A percentile compares a stretch with the other conserved stretches of the same genome.
Evolutionary conservation across 306 rosid genomes (phyloP).

Genomic region (Glycine soja): DNA sequence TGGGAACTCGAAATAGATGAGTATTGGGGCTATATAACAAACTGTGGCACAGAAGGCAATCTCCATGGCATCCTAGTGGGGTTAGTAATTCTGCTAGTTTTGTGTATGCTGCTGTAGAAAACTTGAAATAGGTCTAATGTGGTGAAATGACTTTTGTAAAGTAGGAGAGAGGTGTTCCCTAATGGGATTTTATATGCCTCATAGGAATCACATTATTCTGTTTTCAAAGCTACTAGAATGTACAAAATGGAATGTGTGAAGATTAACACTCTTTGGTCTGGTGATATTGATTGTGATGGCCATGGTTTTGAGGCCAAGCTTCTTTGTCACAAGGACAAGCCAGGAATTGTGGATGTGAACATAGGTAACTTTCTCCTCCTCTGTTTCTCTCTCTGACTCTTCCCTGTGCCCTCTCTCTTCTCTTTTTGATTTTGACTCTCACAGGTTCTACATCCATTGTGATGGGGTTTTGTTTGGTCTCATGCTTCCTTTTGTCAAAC

Average conservation of each 20-base stretch:
- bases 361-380: conserved; percentile 5
- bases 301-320: conserved; percentile 24
- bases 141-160: neutral
- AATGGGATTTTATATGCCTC: conserved; percentile 25
- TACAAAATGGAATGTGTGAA: conserved; percentile 30
- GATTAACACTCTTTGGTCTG: conserved; percentile 29
- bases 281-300: conserved; percentile 26
- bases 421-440: neutral
- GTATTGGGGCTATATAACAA: conserved; percentile 32
- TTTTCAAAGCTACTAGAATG: conserved; percentile 25
- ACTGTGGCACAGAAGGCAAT: conserved; percentile 35
- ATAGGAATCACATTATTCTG: conserved; percentile 19
- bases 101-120: too few relatives aligned
- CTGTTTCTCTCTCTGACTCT: neutral
- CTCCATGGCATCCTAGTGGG: conserved; percentile 30
- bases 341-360: conserved; percentile 25
- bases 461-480: conserved; percentile 26
- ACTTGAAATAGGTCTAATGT: too few relatives aligned
- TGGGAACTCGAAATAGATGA: conserved; percentile 28
- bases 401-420: neutral
- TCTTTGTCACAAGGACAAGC: conserved; percentile 30
- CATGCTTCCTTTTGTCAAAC: conserved; percentile 27
- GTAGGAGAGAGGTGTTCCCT: conserved; percentile 25
- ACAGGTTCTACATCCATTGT: conserved; percentile 30
- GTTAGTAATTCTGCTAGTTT: neutral